Evolutionary conservation across 768 basidiomycete species (phyloP).

Genomic region (Pholiota microspora): DNA sequence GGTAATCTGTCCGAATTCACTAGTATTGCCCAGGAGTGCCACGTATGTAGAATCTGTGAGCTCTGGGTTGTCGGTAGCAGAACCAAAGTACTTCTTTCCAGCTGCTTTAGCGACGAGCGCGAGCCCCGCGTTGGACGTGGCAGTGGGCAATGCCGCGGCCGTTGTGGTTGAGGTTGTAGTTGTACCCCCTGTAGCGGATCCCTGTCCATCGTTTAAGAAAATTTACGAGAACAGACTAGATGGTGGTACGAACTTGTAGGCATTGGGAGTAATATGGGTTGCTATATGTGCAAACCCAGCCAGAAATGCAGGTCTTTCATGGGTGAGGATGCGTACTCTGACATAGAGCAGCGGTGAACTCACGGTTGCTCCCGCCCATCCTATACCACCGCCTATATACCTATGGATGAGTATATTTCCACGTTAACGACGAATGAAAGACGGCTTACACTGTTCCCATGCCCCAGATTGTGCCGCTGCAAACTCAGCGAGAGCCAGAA

Average conservation of each 20-base stretch:
- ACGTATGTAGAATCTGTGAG: conserved; percentile 41
- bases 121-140: conserved; percentile 16
- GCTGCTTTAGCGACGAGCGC: conserved; percentile 36
- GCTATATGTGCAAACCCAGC: conserved; percentile 33
- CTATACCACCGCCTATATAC: conserved; percentile 19
- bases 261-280: conserved; percentile 47
- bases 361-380: conserved; percentile 31
- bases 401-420: neutral
- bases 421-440: neutral
- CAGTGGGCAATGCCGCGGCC: conserved; percentile 3
- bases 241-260: conserved; percentile 27
- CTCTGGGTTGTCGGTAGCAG: conserved; percentile 48
- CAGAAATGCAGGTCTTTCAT: conserved; percentile 36
- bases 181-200: neutral
- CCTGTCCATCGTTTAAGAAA: conserved; percentile 1
- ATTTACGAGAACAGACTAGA: neutral
- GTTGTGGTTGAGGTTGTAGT: conserved; percentile 2
- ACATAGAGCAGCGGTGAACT: neutral
- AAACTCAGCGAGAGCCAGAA: conserved; percentile 15
- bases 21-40: conserved; percentile 34
- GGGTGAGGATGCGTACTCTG: neutral
- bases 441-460: conserved; percentile 20
- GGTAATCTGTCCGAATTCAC: conserved; percentile 44
- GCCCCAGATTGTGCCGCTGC: conserved; percentile 19
- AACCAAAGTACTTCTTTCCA: conserved; percentile 48